Conservation (phyloP, 352 stramenopile species). For the Halophytophthora polymorphica region DNA sequence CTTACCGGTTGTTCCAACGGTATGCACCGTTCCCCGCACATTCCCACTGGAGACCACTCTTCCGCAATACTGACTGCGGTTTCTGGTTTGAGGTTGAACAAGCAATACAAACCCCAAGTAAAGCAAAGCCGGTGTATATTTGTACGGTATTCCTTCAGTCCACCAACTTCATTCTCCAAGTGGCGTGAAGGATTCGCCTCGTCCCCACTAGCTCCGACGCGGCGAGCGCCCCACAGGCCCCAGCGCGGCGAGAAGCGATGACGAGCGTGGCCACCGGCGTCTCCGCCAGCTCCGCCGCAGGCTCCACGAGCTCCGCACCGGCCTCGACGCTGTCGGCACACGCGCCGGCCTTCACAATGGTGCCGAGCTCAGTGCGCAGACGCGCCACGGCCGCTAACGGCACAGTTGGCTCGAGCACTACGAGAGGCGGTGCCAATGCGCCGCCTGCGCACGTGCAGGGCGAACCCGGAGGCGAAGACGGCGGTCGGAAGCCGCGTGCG, state of each 20-base stretch:
- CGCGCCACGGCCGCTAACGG: constrained; percentile 2
- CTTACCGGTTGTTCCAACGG: too few species aligned
- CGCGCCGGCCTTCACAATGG: constrained; percentile 23
- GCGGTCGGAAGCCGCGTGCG: constrained; percentile 4
- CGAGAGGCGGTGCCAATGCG: too few species aligned
- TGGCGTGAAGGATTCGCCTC: too few species aligned
- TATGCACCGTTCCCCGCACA: background rate
- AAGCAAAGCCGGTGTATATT: too few species aligned
- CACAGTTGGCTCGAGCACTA: background rate
- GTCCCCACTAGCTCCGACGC: too few species aligned
- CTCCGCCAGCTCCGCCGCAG: constrained; percentile 4
- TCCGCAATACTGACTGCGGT: background rate
- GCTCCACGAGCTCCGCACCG: constrained; percentile 9
- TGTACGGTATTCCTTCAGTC: too few species aligned
- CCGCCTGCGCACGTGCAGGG: too few species aligned
- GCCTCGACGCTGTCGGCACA: constrained; percentile 16
- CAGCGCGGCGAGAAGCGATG: too few species aligned
- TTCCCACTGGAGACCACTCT: background rate
- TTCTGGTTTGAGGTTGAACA: too few species aligned
- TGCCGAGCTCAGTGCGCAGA: constrained; percentile 26
- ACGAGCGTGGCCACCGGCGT: background rate
- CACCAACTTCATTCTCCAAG: too few species aligned
- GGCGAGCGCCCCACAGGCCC: too few species aligned
- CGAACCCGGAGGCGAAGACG: background rate
- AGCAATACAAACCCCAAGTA: too few species aligned